phyloP scores from a whole-genome alignment of 164 flowering plant species.

The Stephania japonica region DNA sequence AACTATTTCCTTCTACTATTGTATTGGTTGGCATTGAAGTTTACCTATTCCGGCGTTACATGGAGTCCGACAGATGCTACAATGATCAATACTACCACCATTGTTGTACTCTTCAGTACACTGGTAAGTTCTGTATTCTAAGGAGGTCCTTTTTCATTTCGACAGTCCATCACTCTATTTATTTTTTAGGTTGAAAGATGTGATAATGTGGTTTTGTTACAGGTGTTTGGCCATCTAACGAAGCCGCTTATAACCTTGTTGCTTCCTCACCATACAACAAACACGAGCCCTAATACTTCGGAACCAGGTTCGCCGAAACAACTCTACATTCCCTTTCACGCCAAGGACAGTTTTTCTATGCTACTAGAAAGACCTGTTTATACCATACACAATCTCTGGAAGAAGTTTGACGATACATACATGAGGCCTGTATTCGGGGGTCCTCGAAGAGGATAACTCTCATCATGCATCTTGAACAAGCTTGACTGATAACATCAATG shows the following conservation, averaged over 20 bases:
- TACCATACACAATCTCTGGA: constrained; percentile 80
- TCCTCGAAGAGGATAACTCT: constrained; percentile 17
- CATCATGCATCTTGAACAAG: not conserved
- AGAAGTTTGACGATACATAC: constrained; percentile 74
- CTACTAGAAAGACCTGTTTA: constrained; percentile 68
- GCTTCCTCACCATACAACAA: constrained; percentile 34
- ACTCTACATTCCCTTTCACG: constrained; percentile 51
- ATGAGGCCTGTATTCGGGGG: constrained; percentile 95
- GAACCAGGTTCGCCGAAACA: constrained; percentile 40
- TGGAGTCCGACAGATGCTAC: constrained; percentile 55
- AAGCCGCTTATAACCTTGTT: constrained; percentile 55
- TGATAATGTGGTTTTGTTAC: constrained; percentile 7
- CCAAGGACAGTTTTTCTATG: constrained; percentile 63
- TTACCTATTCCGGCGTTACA: constrained; percentile 69
- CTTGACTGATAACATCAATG: not conserved
- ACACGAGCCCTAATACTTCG: not conserved
- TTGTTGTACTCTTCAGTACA: constrained; percentile 79
- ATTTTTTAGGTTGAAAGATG: not conserved
- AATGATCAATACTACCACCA: constrained; percentile 61
- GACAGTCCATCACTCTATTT: not conserved
- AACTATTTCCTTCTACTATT: not conserved
- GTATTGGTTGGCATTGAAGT: constrained; percentile 32
- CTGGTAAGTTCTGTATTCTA: constrained; percentile 34
- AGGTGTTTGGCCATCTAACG: constrained; percentile 80
- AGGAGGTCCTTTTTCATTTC: not conserved